These are phyloP conservation scores for Aegilops longissima DNA, from an alignment of 176 grass and related monocot genomes.

Conservation along the genomic window DNA sequence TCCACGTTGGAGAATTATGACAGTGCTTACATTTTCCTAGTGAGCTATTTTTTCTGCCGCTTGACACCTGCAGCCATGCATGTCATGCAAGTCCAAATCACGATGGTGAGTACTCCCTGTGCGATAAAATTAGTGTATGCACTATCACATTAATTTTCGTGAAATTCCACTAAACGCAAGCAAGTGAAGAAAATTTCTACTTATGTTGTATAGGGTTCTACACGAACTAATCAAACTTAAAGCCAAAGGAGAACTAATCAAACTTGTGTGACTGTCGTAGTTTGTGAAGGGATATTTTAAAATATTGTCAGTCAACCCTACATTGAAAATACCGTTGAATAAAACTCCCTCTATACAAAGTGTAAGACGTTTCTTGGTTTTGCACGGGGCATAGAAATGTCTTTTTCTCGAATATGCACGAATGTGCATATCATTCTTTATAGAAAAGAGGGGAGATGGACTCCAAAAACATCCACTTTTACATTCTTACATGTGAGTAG, in stretches of 20 bases:
- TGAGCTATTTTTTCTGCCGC: background rate
- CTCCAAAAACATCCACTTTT: too few species aligned
- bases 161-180: background rate
- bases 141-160: background rate
- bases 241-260: background rate
- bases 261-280: background rate
- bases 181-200: background rate
- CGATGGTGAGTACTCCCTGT: background rate
- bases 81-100: background rate
- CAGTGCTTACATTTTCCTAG: background rate
- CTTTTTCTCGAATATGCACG: too few species aligned
- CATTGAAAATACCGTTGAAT: too few species aligned
- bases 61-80: conserved; percentile 7
- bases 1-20: background rate
- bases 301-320: background rate
- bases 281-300: background rate
- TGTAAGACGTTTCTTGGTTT: too few species aligned
- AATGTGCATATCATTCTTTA: too few species aligned
- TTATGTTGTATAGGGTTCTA: background rate
- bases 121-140: background rate
- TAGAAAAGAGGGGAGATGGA: too few species aligned
- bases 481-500: too few species aligned
- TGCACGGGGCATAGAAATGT: too few species aligned
- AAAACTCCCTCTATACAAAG: too few species aligned
- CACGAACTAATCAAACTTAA: background rate